These are phyloP conservation scores for Flaveria sonorensis DNA, from an alignment of 129 eudicot species.

Conservation along the genomic window DNA sequence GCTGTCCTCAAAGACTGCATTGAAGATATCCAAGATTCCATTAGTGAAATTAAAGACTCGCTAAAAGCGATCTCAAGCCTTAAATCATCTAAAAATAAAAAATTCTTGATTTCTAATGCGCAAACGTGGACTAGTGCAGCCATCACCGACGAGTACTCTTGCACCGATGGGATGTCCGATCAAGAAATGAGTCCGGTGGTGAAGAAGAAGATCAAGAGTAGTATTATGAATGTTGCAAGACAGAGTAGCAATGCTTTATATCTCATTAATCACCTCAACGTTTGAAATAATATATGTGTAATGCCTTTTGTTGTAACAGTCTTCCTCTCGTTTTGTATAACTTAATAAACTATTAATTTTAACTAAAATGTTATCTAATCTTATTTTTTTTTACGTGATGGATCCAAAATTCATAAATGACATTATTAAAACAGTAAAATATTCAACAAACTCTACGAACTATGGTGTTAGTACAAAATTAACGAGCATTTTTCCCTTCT, in stretches of 20 bases:
- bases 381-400: no score
- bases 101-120: conserved; percentile 52
- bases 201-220: conserved; percentile 47
- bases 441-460: no score
- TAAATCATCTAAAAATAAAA: conserved; percentile 21
- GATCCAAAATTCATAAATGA: no score
- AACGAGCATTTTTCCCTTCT: no score
- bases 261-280: conserved; percentile 60
- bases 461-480: no score
- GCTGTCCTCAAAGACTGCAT: conserved; percentile 54
- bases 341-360: background rate
- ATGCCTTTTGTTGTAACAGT: background rate
- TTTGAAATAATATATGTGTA: conserved; percentile 7
- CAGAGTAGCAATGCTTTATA: conserved; percentile 15
- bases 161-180: conserved; percentile 52
- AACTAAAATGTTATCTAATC: background rate
- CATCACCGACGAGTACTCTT: conserved; percentile 63
- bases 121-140: conserved; percentile 82
- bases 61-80: conserved; percentile 28
- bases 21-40: conserved; percentile 49
- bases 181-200: conserved; percentile 34
- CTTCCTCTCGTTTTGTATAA: background rate
- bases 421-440: no score
- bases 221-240: conserved; percentile 38
- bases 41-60: conserved; percentile 47